Evolutionary conservation across 768 basidiomycete species (phyloP).

Genomic region (Pisolithus orientalis): DNA sequence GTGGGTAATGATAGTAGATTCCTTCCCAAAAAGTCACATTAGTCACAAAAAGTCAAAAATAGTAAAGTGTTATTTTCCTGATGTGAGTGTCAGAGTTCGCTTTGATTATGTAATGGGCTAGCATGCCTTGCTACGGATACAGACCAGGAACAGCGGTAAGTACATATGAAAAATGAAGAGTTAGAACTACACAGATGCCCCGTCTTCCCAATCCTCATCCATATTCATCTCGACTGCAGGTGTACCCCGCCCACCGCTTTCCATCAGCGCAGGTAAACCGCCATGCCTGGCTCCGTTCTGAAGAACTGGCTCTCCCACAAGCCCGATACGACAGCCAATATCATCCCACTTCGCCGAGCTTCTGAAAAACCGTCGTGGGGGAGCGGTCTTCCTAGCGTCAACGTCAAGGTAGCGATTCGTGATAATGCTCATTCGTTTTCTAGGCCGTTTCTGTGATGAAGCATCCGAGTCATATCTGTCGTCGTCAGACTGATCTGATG

Average conservation of each 20-base stretch:
- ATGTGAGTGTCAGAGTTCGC: neutral
- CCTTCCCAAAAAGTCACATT: too few species aligned
- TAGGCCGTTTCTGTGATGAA: slow-evolving; percentile 33
- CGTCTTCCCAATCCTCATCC: slow-evolving; percentile 28
- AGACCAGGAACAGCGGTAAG: neutral
- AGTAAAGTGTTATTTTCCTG: too few species aligned
- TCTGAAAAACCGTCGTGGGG: slow-evolving; percentile 55
- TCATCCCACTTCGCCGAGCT: slow-evolving; percentile 36
- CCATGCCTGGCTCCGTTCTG: slow-evolving; percentile 11
- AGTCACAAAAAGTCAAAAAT: too few species aligned
- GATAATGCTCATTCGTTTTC: slow-evolving; percentile 63
- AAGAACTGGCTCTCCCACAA: slow-evolving; percentile 18
- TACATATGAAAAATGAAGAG: neutral
- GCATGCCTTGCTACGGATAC: slow-evolving; percentile 1
- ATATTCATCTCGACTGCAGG: slow-evolving; percentile 7
- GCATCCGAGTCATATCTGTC: slow-evolving; percentile 46
- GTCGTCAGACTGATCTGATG: slow-evolving; percentile 43
- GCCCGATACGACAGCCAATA: slow-evolving; percentile 15
- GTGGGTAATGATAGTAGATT: too few species aligned
- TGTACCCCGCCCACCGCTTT: slow-evolving; percentile 16
- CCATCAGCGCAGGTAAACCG: slow-evolving; percentile 20
- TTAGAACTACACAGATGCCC: slow-evolving; percentile 15
- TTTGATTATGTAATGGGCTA: neutral
- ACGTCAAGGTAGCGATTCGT: slow-evolving; percentile 55
- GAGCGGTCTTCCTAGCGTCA: slow-evolving; percentile 23